phyloP scores from a whole-genome alignment of 1,139 yeast species.

The Geotrichum klebahnii region DNA sequence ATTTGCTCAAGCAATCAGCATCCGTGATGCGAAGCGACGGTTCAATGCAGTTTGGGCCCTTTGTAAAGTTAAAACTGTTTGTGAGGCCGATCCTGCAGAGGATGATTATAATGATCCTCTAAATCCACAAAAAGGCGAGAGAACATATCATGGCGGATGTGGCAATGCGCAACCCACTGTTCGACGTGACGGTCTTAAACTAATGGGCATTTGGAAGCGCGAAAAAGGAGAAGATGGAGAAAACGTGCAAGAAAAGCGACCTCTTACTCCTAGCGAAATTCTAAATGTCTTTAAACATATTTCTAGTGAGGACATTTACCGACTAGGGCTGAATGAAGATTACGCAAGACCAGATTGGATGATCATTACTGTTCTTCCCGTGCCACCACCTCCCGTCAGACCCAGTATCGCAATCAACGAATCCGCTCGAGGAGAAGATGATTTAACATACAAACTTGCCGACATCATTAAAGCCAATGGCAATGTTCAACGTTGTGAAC shows the following conservation, averaged over 20 bases:
- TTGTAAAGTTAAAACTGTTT: constrained; percentile 87
- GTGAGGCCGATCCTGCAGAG: constrained; percentile 83
- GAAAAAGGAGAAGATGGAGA: constrained; percentile 72
- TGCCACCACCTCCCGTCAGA: constrained; percentile 99
- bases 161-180: constrained; percentile 95
- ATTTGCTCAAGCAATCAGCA: constrained; percentile 83
- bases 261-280: constrained; percentile 83
- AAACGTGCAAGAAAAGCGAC: constrained; percentile 90
- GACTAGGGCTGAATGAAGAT: constrained; percentile 88
- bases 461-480: constrained; percentile 95
- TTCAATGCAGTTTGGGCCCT: constrained; percentile 94
- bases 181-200: constrained; percentile 90
- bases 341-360: constrained; percentile 99
- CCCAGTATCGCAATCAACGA: constrained; percentile 97
- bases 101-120: constrained; percentile 40
- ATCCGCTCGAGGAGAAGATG: constrained; percentile 99
- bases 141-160: constrained; percentile 86
- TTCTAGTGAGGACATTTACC: constrained; percentile 72
- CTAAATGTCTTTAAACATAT: constrained; percentile 90
- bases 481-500: constrained; percentile 90
- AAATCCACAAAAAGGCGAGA: constrained; percentile 42
- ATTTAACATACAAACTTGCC: constrained; percentile 93
- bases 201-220: constrained; percentile 97
- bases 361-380: constrained; percentile 92
- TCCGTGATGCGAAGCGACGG: constrained; percentile 91